A percentile compares a stretch with the other conserved stretches of the same genome.
These are phyloP conservation scores for Fusarium azukiicola DNA, from an alignment of 2,329 filamentous ascomycete genomes.

Conservation along the genomic window DNA sequence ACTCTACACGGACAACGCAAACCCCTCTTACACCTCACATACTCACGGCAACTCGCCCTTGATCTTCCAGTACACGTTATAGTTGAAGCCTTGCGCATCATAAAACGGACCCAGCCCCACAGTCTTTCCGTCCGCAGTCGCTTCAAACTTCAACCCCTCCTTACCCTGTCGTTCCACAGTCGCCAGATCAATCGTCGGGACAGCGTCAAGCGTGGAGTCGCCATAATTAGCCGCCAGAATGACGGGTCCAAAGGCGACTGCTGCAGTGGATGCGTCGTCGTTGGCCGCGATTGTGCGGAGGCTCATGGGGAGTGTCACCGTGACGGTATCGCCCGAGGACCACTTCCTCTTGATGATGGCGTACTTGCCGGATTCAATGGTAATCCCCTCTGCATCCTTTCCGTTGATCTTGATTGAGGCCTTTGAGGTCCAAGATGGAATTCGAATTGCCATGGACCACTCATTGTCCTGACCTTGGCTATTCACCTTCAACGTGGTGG, in stretches of 20 bases:
- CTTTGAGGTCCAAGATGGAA: constrained; percentile 68
- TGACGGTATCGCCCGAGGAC: constrained; percentile 67
- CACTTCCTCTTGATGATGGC: constrained; percentile 65
- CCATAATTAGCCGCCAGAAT: constrained; percentile 71
- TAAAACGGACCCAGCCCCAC: constrained; percentile 64
- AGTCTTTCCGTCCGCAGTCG: constrained; percentile 53
- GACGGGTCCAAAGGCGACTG: constrained; percentile 70
- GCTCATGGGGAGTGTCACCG: constrained; percentile 69
- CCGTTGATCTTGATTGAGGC: constrained; percentile 68
- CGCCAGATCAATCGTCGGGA: constrained; percentile 57
- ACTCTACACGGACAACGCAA: too few species aligned
- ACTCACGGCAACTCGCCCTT: constrained; percentile 27
- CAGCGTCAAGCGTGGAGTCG: constrained; percentile 43
- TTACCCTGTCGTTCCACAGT: constrained; percentile 52
- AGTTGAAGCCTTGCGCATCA: constrained; percentile 66
- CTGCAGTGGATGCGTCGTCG: constrained; percentile 67
- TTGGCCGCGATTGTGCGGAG: constrained; percentile 69
- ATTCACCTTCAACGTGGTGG: constrained; percentile 62
- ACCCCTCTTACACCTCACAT: not conserved
- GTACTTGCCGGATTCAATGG: constrained; percentile 63
- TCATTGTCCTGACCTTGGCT: constrained; percentile 57
- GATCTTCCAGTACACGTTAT: constrained; percentile 66
- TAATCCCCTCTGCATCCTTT: constrained; percentile 48
- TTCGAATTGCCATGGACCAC: constrained; percentile 65
- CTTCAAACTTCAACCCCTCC: constrained; percentile 58